Percentiles rank a stretch among this genome's conserved stretches.
phyloP scores from a whole-genome alignment of 345 rosid species.

The Hypericum androsaemum region DNA sequence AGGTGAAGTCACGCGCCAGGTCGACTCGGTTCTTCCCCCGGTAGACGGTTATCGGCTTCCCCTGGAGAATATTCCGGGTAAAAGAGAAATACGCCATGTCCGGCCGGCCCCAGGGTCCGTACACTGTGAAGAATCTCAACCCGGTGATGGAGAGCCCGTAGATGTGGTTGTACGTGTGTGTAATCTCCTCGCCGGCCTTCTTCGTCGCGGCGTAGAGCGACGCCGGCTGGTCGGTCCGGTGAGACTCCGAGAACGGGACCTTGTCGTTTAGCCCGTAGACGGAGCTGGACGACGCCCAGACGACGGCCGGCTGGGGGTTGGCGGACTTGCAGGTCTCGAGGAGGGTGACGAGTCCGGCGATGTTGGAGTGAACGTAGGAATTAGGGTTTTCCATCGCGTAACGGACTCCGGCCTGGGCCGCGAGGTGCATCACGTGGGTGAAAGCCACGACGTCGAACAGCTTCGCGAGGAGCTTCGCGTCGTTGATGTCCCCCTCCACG shows the following conservation, averaged over 20 bases:
- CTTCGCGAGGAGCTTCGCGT: conserved; percentile 1
- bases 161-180: conserved; percentile 2
- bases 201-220: conserved; percentile 2
- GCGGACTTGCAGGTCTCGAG: conserved; percentile 5
- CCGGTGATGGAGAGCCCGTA: conserved; percentile 3
- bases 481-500: background rate
- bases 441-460: background rate
- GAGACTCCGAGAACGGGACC: background rate
- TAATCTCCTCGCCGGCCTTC: conserved; percentile 6
- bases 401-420: conserved; percentile 2
- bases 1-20: conserved; percentile 4
- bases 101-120: conserved; percentile 4
- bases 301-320: background rate
- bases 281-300: conserved; percentile 5
- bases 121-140: conserved; percentile 2
- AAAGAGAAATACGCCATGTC: conserved; percentile 5
- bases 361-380: conserved; percentile 1
- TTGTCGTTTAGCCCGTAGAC: conserved; percentile 4
- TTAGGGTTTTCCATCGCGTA: conserved; percentile 4
- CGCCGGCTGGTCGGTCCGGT: conserved; percentile 5
- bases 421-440: conserved; percentile 5
- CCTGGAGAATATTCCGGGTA: background rate
- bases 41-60: conserved; percentile 5
- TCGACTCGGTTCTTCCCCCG: conserved; percentile 4
- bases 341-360: conserved; percentile 5